A percentile compares a stretch with the other conserved stretches of the same genome.
Evolutionary conservation across 139 green algal species (phyloP).

Genomic region (Eudorina sp.): DNA sequence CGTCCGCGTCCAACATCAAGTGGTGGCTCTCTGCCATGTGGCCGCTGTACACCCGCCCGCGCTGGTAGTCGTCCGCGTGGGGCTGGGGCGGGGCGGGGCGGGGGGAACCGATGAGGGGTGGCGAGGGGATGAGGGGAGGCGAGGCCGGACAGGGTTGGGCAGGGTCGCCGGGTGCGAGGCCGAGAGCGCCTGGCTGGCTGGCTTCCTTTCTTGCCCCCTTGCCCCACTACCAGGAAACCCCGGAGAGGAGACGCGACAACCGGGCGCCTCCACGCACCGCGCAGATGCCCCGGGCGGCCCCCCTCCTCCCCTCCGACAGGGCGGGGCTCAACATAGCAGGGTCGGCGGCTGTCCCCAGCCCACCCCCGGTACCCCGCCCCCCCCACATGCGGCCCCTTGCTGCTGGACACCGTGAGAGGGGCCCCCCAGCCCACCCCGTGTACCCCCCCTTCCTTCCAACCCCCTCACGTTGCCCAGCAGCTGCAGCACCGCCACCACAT

Average conservation of each 20-base stretch:
- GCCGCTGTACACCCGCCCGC: constrained; percentile 42
- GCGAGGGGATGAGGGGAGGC: not conserved
- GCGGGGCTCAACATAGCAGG: no score
- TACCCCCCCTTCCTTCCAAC: not conserved
- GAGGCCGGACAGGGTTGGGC: not conserved
- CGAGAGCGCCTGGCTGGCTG: no score
- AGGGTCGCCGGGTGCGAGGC: no score
- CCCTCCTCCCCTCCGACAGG: not conserved
- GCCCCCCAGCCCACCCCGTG: not conserved
- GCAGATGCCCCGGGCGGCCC: no score
- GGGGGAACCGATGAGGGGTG: not conserved
- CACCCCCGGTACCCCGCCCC: no score
- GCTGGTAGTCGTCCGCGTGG: not conserved
- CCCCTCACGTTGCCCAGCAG: constrained; percentile 39
- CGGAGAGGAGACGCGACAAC: no score
- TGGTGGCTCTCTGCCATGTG: constrained; percentile 55
- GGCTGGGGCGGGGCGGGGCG: not conserved
- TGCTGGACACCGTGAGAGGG: no score
- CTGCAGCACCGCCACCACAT: constrained; percentile 67
- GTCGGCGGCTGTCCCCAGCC: no score
- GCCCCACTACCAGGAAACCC: no score
- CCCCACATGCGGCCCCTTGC: no score
- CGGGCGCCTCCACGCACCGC: no score
- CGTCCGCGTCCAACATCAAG: constrained; percentile 47
- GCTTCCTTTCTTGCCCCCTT: no score